Base-by-base conservation (phyloP, 208 protist species). In the Wallacemonas sp. region DNA sequence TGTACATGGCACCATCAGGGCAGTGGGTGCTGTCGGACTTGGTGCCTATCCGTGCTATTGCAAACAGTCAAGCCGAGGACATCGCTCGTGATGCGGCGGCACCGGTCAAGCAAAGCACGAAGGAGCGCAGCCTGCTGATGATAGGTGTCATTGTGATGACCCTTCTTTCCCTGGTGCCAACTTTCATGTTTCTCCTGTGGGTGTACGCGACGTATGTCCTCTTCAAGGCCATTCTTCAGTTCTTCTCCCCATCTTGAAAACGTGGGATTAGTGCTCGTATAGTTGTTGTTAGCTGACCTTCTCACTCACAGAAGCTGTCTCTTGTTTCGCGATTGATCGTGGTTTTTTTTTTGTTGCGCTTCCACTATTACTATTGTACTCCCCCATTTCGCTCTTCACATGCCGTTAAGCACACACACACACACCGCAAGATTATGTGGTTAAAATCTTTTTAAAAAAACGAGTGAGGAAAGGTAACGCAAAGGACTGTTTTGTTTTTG, bases 21-120 rank as follows among this genome's bases (percentile, higher is more conserved):
- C 68, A 61, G 44, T 94, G 88, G 88, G 69, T 86, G 19, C 47
- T 94, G 49, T 73, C 82, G 0, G 84, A 91, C 53, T 28, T 94
- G 5, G 22, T 90, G 31, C 51, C 51, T 4, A 38, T 58, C 30
- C 24, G 28, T 6, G 5, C 51, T 11, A 31, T 38, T 11, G 8
- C 28, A n/a, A 58, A 21, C 51, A 4, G 11, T 6, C n/a, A 54
- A 6, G 22, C 8, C 9, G 46, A 54, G 24, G 46, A 19, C 5
- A 31, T 31, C 0, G 26, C 36, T n/a, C n/a, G n/a, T 17, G 36
- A 41, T 6, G 36, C 36, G 36, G 36, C 6, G 14, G 36, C 36
- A 14, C 36, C 6, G 36, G 36, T 14, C 36, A 41, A 41, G 36
- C 9, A 6, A 41, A 14, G 14, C 22, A 30, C 26, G 14, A 26